phyloP scores from a whole-genome alignment of 129 eudicot species.

The Heracleum sosnowskyi region DNA sequence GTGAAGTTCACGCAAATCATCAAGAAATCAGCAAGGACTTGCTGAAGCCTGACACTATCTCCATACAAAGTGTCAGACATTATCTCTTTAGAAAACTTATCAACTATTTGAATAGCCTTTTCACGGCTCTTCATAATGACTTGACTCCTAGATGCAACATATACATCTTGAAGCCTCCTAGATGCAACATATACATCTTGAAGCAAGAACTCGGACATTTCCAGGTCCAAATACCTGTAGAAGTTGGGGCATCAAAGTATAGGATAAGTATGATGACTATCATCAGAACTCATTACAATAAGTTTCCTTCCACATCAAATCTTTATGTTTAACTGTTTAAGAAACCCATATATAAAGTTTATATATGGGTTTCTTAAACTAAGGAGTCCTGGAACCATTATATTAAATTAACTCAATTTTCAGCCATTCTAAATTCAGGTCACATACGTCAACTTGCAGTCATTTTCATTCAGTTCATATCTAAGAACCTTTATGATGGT shows the following conservation, averaged over 20 bases:
- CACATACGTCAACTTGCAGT: neutral
- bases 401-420: neutral
- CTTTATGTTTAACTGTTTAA: neutral
- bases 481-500: neutral
- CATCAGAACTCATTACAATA: neutral
- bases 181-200: conserved; percentile 65
- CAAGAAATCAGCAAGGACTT: conserved; percentile 81
- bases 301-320: neutral
- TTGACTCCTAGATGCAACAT: conserved; percentile 79
- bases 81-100: conserved; percentile 31
- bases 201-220: conserved; percentile 84
- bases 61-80: conserved; percentile 60
- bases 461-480: neutral
- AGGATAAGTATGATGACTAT: neutral
- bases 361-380: no score
- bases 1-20: conserved; percentile 52
- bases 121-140: conserved; percentile 64
- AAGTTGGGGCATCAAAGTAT: neutral
- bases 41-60: conserved; percentile 80
- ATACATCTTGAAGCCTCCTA: no score
- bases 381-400: neutral
- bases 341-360: neutral
- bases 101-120: conserved; percentile 58
- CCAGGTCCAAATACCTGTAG: conserved; percentile 72
- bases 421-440: neutral